Conservation (phyloP, 768 basidiomycete genomes). For the Suillus plorans region DNA sequence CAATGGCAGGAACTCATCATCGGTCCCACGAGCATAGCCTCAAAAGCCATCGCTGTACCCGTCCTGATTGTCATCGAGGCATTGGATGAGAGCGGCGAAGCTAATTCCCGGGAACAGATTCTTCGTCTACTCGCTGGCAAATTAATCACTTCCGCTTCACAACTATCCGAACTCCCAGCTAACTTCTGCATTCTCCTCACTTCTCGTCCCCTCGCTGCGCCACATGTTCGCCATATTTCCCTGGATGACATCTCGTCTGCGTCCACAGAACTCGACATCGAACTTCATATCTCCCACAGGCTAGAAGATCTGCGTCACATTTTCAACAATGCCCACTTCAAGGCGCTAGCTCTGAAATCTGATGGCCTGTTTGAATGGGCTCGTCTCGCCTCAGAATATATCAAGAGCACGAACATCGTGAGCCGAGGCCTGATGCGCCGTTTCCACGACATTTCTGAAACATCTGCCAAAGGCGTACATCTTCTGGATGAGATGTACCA, state of each 20-base stretch:
- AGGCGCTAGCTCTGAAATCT: background rate
- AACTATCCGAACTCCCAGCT: constrained; percentile 1
- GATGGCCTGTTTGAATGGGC: constrained; percentile 13
- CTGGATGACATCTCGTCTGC: constrained; percentile 2
- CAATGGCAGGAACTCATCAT: constrained; percentile 21
- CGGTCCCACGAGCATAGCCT: constrained; percentile 6
- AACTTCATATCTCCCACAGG: constrained; percentile 2
- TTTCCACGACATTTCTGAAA: background rate
- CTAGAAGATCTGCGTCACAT: background rate
- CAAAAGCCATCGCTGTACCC: constrained; percentile 14
- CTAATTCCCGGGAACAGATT: constrained; percentile 7
- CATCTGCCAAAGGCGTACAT: too few relatives aligned
- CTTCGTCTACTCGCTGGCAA: constrained; percentile 10
- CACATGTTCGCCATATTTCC: background rate
- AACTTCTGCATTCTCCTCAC: constrained; percentile 17
- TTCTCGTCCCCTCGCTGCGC: constrained; percentile 4
- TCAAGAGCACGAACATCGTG: background rate
- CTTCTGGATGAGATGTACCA: constrained; percentile 6
- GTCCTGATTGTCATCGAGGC: constrained; percentile 27
- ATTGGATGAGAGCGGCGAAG: constrained; percentile 17
- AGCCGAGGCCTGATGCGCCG: background rate
- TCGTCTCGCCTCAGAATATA: constrained; percentile 9
- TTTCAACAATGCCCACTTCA: background rate
- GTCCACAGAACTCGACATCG: constrained; percentile 5
- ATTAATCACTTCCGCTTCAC: background rate